Evolutionary conservation across 768 basidiomycete genomes (phyloP), one percentile per base, ranked within the genome.

Genomic region (Mycena kentingensis): DNA sequence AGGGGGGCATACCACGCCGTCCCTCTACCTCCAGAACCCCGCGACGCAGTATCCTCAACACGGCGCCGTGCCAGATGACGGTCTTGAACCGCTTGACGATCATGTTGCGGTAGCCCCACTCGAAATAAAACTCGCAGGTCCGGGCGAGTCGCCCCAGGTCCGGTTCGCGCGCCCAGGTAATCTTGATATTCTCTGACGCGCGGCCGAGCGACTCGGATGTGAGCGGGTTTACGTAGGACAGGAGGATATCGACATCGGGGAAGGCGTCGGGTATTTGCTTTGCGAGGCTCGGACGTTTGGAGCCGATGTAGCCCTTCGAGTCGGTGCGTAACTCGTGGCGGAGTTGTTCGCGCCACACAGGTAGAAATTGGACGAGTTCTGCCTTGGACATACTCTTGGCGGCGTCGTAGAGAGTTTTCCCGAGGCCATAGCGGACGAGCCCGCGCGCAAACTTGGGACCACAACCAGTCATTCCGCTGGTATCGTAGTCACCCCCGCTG

Each of bases 401-500:
- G n/a, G 88, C 84, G 55, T 82, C 64, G 51, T 83, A 70, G 10
- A 92, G 75, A 16, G 78, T 71, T 61, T 91, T 85, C 0, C 91
- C 88, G 51, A 93, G 85, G 1, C 93, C 92, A 50, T 87, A 88
- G 57, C 81, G 81, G 0, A 92, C 91, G 1, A 98, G 81, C 11
- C 80, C 92, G 41, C 85, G 82, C 0, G 93, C 84, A 41, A 83
- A 91, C 19, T 77, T 78, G 19, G 80, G 71, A 3, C 92, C 92
- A 60, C 85, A 90, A 5, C 85, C 76, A 8, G 73, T 64, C 7
- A 91, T 70, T 16, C 89, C 89, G 13, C 76, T 87, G 43, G 82
- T 81, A 46, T 89, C 80, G 60, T 97, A 98, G 67, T 98, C 94
- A 1, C 94, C 94, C 0, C 94, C 94, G n/a, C 84, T 84, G 61